Conservation (phyloP, 768 basidiomycete species). For the Tricholoma matsutake region DNA sequence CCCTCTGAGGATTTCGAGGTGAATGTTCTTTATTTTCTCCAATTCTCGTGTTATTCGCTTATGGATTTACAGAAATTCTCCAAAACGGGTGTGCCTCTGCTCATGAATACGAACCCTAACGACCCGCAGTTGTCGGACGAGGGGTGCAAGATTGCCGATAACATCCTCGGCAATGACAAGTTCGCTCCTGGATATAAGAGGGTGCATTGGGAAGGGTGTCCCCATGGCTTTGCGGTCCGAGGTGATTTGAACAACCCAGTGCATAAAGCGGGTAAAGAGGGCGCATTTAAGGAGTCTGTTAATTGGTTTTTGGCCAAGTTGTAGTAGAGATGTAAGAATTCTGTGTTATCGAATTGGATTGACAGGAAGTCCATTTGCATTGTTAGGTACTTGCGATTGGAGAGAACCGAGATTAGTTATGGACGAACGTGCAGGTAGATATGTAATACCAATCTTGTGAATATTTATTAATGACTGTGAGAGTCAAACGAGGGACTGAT, state of each 20-base stretch:
- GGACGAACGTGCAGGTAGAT: too few relatives aligned
- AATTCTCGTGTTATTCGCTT: not conserved
- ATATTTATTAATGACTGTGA: too few relatives aligned
- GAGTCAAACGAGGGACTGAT: too few relatives aligned
- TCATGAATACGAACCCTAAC: conserved; percentile 63
- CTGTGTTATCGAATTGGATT: too few relatives aligned
- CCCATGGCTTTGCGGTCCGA: conserved; percentile 43
- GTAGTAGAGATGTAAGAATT: too few relatives aligned
- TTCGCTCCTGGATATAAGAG: conserved; percentile 49
- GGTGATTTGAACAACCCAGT: conserved; percentile 38
- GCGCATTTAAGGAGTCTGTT: conserved; percentile 48
- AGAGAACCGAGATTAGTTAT: conserved; percentile 18
- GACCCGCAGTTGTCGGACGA: conserved; percentile 51
- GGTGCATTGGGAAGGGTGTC: conserved; percentile 29
- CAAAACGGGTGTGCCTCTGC: conserved; percentile 45
- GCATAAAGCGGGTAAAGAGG: conserved; percentile 54
- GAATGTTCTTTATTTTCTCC: not conserved
- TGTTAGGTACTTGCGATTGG: not conserved
- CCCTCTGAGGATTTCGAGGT: conserved; percentile 64
- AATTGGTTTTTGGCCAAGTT: conserved; percentile 34
- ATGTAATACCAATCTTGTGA: too few relatives aligned
- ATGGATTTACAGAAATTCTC: conserved; percentile 45
- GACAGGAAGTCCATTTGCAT: too few relatives aligned
- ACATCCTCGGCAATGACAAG: conserved; percentile 44
- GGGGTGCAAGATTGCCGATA: conserved; percentile 42